A percentile compares a stretch with the other conserved stretches of the same genome.
These are phyloP conservation scores for Alternaria tenuissima DNA, from an alignment of 2,329 filamentous ascomycete genomes.

Conservation along the genomic window DNA sequence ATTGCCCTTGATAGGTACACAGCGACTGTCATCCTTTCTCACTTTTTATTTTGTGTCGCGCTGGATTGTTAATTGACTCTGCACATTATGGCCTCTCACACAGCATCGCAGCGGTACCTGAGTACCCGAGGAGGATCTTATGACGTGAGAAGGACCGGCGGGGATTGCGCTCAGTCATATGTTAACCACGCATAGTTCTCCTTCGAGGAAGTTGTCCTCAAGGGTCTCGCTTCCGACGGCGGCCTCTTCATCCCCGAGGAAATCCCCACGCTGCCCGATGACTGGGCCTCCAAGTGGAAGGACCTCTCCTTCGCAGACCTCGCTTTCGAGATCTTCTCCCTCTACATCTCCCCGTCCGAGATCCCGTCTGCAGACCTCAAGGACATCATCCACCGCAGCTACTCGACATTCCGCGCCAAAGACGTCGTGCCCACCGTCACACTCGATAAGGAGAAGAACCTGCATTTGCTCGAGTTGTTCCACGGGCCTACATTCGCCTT, in stretches of 20 bases:
- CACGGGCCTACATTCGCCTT: conserved; percentile 96
- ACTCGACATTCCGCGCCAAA: conserved; percentile 83
- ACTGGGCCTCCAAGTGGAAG: conserved; percentile 76
- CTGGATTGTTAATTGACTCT: conserved; percentile 11
- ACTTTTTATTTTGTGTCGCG: conserved; percentile 11
- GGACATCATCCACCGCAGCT: conserved; percentile 82
- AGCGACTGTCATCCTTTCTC: conserved; percentile 10
- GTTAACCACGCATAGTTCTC: conserved; percentile 68
- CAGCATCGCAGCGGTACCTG: conserved; percentile 67
- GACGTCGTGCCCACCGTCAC: conserved; percentile 82
- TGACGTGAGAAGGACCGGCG: conserved; percentile 57
- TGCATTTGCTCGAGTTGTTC: conserved; percentile 92
- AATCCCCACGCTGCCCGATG: conserved; percentile 70
- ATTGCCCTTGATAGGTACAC: conserved; percentile 6
- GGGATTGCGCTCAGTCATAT: conserved; percentile 5
- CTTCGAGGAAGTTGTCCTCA: conserved; percentile 90
- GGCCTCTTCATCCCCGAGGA: conserved; percentile 89
- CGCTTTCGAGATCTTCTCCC: conserved; percentile 82
- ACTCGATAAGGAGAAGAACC: conserved; percentile 73
- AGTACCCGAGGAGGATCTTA: conserved; percentile 70
- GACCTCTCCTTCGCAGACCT: conserved; percentile 81
- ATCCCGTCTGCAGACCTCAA: conserved; percentile 83
- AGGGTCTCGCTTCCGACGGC: conserved; percentile 85
- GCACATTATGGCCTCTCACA: conserved; percentile 55
- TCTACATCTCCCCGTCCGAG: conserved; percentile 85